phyloP scores from a whole-genome alignment of 192 early-diverging fungal species.

The Entomortierella chlamydospora region DNA sequence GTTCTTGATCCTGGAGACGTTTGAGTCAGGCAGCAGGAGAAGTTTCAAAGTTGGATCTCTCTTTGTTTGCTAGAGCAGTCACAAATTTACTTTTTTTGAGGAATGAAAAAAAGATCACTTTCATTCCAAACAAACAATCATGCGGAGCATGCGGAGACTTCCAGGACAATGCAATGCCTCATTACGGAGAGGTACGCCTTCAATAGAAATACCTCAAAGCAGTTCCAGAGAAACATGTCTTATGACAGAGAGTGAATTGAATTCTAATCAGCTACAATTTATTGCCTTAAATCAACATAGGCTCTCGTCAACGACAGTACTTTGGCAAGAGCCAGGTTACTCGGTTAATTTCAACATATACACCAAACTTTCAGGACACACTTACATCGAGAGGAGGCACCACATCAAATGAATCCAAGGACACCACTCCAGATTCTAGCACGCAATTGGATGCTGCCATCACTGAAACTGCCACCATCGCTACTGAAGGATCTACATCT shows the following conservation, averaged over 20 bases:
- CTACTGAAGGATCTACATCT: not conserved
- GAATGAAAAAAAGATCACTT: not conserved
- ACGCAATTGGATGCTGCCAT: not conserved
- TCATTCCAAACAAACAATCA: not conserved
- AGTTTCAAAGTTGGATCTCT: not conserved
- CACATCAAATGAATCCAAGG: not conserved
- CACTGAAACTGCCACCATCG: not conserved
- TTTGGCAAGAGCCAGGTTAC: not conserved
- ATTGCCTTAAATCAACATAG: not conserved
- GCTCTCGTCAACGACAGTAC: not conserved
- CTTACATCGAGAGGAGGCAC: not conserved
- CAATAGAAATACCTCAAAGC: not conserved
- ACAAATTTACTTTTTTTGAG: not conserved
- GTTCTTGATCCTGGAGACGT: no score
- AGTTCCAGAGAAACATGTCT: no score
- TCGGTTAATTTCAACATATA: not conserved
- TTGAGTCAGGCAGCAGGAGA: no score
- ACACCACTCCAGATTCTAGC: not conserved
- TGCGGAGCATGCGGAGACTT: constrained; percentile 2
- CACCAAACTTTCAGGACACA: not conserved
- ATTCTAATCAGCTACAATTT: not conserved
- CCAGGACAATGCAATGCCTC: not conserved
- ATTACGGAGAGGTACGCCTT: not conserved
- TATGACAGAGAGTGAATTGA: no score
- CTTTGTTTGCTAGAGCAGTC: not conserved